Base-by-base conservation (phyloP, 75 land plant species). In the Selaginella moellendorffii region DNA sequence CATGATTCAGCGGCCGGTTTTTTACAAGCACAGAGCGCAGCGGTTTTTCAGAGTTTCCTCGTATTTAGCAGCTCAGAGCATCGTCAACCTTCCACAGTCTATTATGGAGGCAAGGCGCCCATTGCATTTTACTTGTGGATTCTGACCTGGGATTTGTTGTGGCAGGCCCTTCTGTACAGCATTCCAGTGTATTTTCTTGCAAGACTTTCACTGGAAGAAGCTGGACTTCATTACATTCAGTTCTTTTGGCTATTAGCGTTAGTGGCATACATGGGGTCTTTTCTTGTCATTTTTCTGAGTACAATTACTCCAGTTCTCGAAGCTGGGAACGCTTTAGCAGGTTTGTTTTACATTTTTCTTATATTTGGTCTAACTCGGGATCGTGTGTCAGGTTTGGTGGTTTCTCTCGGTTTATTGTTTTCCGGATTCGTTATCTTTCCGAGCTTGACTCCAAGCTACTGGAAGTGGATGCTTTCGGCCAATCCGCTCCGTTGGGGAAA, bases 11-110 rank as follows among this genome's bases (percentile, higher is more conserved):
- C 73, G 77, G 14, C 65, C 69, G 54, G 72, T 74, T 54, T 71
- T 65, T 31, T 71, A 71, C 73, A 78, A 78, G 66, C 80, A 78
- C 29, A 64, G 65, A 61, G 73, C 80, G 2, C 73, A 71, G 52
- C 62, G 70, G 31, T 78, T 78, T 36, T 78, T 78, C 74, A 54
- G 80, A 30, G 69, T 69, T 29, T 66, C 78, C 30, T 77, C 80
- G 14, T 78, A 74, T 63, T 54, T 75, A 18, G 51, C 70, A 26
- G 80, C 80, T 20, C 73, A 71, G 30, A 63, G 62, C 21, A 29
- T 75, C 23, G 56, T 67, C 56, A 72, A 71, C 30, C 28, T 74
- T 56, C 80, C 80, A 12, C 65, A 76, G 58, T 68, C 80, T 27
- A 53, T 78, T 12, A 62, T 78, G 56, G 78, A 78, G 72, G 78